Evolutionary conservation across 177 flowering plant genomes (phyloP), one percentile per base, ranked within the genome.

Genomic region (Telopea speciosissima): DNA sequence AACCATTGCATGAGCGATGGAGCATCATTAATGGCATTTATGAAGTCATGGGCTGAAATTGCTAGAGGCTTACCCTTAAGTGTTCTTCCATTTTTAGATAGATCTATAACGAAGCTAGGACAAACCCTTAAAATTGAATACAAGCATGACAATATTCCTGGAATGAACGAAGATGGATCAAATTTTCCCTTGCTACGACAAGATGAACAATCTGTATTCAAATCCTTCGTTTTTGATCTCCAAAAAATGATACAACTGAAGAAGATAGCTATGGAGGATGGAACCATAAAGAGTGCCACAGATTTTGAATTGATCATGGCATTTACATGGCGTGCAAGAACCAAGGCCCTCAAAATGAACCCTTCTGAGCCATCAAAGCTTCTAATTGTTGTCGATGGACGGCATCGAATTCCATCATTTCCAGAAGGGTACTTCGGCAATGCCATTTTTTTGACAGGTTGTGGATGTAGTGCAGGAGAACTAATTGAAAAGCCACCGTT

Each of bases 341-440:
- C 61, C 49, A 74, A 71, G 26, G 77, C 77, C 6, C 72, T 69
- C 24, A 63, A 68, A 14, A 24, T 74, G 45, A 58, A 64, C 33
- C 63, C 63, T 11, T 28, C 74, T 23, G 72, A 74, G 67, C 44
- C 68, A 21, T 49, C 72, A 40, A 78, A 71, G 60, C 77, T 74
- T 21, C 59, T 66, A n/a, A 62, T 74, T 26, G 69, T 60, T 5
- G 68, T 68, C 17, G 74, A 78, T 71, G 80, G 74, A 21, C 52
- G 77, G 22, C 16, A 65, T 8, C 74, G 65, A 45, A 44, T 78
- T 19, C 73, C 70, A 2, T 64, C 74, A 23, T 24, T 73, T 24
- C 76, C 79, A 11, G 23, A 49, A 67, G 76, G 74, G 25, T 70
- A 61, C 45, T 73, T 73, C 67, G 79, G 79, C 2, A 77, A 77